Base-by-base conservation (phyloP, 768 basidiomycete genomes). In the Amanita phalloides region DNA sequence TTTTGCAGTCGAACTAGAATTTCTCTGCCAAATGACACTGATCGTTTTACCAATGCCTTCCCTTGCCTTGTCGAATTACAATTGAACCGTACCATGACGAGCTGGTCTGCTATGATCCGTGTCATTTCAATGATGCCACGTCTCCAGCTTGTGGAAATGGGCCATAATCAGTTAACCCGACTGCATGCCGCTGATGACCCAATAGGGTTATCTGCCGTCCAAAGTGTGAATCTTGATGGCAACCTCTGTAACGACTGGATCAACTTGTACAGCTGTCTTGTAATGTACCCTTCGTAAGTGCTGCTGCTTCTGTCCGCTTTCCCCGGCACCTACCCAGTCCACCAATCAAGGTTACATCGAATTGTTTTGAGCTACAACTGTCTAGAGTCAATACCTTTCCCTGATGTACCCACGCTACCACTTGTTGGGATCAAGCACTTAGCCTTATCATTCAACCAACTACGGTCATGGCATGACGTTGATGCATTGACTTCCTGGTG, bases 401-500 rank as follows among this genome's bases (percentile, higher is more conserved):
- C 72, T 33, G 57, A 55, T 25, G 53, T 55, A 35, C 41, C 54
- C 49, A 57, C 62, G 33, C 59, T 59, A 23, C 57, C 55, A 35
- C 58, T 72, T 14, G 66, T 60, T 38, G 54, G 60, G 23, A 61
- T 89, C 41, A 76, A 71, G 63, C 72, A 82, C 57, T 68, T 93
- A 13, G 79, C 80, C 4, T 65, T 93, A 50, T 78, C 83, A 39
- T 68, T 66, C 53, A 92, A 90, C 62, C 61, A 58, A 2, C 63
- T 94, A 38, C 54, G 62, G 13, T 55, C 70, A 17, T 91, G 87
- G 90, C 54, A 59, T 42, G 75, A 74, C 55, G 65, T 92, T 44
- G 85, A 91, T 63, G 73, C 75, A 1, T 62, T 94, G 41, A 68
- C 75, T 17, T 60, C 57, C 14, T 91, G 89, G 88, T 80, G 82